Conservation (phyloP, 2,329 filamentous ascomycete genomes). For the Colletotrichum melonis region DNA sequence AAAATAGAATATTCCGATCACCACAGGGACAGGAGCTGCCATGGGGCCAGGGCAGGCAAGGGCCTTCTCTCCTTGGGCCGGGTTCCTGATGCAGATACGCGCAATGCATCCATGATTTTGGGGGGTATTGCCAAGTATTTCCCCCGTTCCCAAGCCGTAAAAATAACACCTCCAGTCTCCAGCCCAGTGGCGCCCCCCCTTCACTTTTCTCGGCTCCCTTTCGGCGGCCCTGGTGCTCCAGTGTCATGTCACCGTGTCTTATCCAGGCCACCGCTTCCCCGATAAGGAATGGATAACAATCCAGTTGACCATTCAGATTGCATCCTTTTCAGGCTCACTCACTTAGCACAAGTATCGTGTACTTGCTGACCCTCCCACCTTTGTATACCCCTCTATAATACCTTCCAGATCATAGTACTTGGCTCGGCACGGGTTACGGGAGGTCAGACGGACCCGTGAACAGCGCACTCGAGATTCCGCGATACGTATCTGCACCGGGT, state of each 20-base stretch:
- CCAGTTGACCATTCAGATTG: slow-evolving; percentile 21
- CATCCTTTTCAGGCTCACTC: slow-evolving; percentile 4
- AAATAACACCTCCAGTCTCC: neutral
- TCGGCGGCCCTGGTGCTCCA: slow-evolving; percentile 11
- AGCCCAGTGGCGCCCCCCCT: neutral
- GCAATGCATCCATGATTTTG: slow-evolving; percentile 29
- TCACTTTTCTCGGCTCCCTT: neutral
- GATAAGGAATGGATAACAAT: slow-evolving; percentile 22
- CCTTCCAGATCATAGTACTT: neutral
- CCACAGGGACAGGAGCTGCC: slow-evolving; percentile 28
- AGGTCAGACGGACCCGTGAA: neutral
- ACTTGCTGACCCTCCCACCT: neutral
- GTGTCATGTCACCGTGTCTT: slow-evolving; percentile 19
- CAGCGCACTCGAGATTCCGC: neutral
- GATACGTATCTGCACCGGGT: neutral
- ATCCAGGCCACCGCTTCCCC: slow-evolving; percentile 23
- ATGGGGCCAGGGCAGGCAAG: neutral
- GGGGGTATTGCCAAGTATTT: slow-evolving; percentile 24
- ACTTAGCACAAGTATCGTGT: neutral
- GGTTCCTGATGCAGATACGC: slow-evolving; percentile 34
- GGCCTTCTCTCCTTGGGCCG: slow-evolving; percentile 6
- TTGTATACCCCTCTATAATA: neutral
- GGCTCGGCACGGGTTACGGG: neutral
- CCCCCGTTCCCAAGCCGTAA: slow-evolving; percentile 14
- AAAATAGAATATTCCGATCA: slow-evolving; percentile 35